phyloP scores from a whole-genome alignment of 1,284 basidiomycete genomes.

The Wolfiporia cocos region DNA sequence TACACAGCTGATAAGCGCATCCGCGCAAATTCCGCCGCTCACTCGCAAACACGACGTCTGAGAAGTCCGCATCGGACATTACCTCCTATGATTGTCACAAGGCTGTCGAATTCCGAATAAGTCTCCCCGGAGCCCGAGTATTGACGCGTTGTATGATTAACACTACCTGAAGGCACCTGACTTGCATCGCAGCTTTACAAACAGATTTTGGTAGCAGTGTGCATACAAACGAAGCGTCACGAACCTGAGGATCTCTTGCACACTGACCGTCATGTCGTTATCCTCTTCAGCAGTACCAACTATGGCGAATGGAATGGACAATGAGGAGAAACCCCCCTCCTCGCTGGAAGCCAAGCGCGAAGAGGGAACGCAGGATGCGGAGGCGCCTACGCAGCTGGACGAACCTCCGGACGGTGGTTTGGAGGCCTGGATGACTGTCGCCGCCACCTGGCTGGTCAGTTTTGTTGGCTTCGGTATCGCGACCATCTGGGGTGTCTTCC shows the following conservation, averaged over 20 bases:
- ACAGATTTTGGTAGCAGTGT: neutral
- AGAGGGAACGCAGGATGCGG: neutral
- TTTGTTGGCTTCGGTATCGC: slow-evolving; percentile 4
- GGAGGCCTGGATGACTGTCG: slow-evolving; percentile 6
- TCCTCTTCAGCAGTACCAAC: neutral
- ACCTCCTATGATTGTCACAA: too few relatives aligned
- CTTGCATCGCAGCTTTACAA: neutral
- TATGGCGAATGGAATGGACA: neutral
- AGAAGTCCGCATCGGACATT: too few relatives aligned
- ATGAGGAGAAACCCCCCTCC: neutral
- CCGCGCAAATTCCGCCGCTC: too few relatives aligned
- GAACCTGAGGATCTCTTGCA: neutral
- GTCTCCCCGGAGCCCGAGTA: too few relatives aligned
- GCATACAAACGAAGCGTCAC: neutral
- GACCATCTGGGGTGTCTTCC: slow-evolving; percentile 6
- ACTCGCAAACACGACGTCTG: too few relatives aligned
- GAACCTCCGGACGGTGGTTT: slow-evolving; percentile 6
- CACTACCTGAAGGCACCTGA: too few relatives aligned
- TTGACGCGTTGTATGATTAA: too few relatives aligned
- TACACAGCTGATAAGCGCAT: too few relatives aligned
- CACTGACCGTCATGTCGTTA: neutral
- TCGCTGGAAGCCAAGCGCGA: neutral
- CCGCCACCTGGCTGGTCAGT: slow-evolving; percentile 4
- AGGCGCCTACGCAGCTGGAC: neutral
- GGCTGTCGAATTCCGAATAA: too few relatives aligned